Conservation (phyloP, 2,329 filamentous ascomycete species). For the Penicillium freii region DNA sequence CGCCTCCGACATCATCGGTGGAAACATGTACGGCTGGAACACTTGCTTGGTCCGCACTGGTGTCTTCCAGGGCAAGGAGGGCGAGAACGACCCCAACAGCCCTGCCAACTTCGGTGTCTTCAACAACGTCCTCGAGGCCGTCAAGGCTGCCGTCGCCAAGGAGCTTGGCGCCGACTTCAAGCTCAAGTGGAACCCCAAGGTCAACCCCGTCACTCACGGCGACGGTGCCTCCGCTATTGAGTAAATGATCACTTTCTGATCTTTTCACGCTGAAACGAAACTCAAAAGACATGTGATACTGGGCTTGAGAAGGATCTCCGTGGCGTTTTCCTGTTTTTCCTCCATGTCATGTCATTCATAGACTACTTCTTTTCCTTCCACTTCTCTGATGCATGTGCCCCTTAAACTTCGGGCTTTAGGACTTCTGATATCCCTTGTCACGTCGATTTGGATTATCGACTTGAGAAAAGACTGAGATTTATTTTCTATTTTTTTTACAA, state of each 20-base stretch:
- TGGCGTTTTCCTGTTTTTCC: slow-evolving; percentile 9
- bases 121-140: slow-evolving; percentile 68
- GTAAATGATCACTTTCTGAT: slow-evolving; percentile 34
- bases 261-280: slow-evolving; percentile 14
- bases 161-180: slow-evolving; percentile 72
- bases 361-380: slow-evolving; percentile 8
- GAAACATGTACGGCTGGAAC: slow-evolving; percentile 81
- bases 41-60: slow-evolving; percentile 75
- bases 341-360: slow-evolving; percentile 4
- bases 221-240: slow-evolving; percentile 56
- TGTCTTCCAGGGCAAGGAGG: slow-evolving; percentile 66
- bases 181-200: slow-evolving; percentile 68
- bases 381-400: slow-evolving; percentile 3
- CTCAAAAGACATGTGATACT: slow-evolving; percentile 11
- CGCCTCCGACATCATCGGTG: slow-evolving; percentile 70
- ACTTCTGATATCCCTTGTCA: slow-evolving; percentile 19
- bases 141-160: slow-evolving; percentile 65
- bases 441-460: slow-evolving; percentile 4
- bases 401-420: slow-evolving; percentile 5
- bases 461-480: slow-evolving; percentile 13
- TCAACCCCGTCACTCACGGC: slow-evolving; percentile 65
- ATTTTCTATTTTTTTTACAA: slow-evolving; percentile 1
- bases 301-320: slow-evolving; percentile 5
- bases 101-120: slow-evolving; percentile 77
- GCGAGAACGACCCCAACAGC: slow-evolving; percentile 72